Base-by-base conservation (phyloP, 140 eudicot genomes). In the Senecio squalidus region DNA sequence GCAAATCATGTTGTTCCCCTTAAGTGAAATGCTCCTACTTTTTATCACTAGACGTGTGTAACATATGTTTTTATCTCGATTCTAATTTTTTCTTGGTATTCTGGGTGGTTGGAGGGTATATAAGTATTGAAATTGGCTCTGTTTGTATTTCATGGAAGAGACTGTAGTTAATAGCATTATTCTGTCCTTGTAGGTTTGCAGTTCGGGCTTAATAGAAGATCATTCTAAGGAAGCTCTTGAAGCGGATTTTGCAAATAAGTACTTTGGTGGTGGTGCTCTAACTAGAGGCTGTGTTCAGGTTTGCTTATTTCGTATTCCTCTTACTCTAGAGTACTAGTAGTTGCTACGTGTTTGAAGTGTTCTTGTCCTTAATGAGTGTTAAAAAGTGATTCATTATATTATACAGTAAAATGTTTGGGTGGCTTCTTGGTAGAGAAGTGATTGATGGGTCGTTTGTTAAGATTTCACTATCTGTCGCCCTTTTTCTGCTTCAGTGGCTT, bases 261-360 rank as follows among this genome's bases (percentile, higher is more conserved):
- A 79, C 76, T 26, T 84, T 28, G 98, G 98, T 23, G 98, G 98
- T 34, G 96, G 95, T 62, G 95, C 84, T 73, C 95, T 92, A 30
- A 18, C 40, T 41, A 76, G 67, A 62, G 98, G 96, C 49, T 92
- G 95, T 77, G 86, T 92, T 28, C 98, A 92, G 95, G 95, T 86
- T 52, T 15, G 60, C 49, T 24, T 56, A 29, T 59, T 27, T 53
- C 2, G 16, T 30, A 10, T 52, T 33, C 54, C 14, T 50, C 1
- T 17, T 58, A 69, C 14, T 26, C n/a, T n/a, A n/a, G n/a, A n/a
- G n/a, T n/a, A n/a, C n/a, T n/a, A n/a, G n/a, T n/a, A n/a, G n/a
- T n/a, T n/a, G n/a, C n/a, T n/a, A n/a, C n/a, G n/a, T n/a, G n/a
- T n/a, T n/a, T n/a, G n/a, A n/a, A n/a, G n/a, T n/a, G n/a, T n/a